phyloP scores from a whole-genome alignment of 371 early-diverging fungal genomes.

The Coelomomyces lativittatus region DNA sequence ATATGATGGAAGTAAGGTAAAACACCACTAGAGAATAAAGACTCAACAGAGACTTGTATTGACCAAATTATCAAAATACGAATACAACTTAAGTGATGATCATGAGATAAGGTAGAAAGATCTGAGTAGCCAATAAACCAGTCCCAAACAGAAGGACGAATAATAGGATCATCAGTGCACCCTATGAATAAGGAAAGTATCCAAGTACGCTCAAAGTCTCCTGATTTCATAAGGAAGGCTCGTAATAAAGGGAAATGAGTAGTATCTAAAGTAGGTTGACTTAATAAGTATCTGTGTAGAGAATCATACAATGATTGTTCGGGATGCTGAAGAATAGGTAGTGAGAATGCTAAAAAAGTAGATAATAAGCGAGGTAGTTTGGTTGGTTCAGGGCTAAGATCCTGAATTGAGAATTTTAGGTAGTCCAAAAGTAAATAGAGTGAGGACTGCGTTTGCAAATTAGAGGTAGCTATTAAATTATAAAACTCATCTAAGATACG shows the following conservation, averaged over 20 bases:
- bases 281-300: conserved; percentile 51
- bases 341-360: conserved; percentile 45
- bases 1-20: not conserved
- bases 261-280: conserved; percentile 49
- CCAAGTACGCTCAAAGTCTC: not conserved
- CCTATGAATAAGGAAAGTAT: too few relatives aligned
- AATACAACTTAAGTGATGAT: not conserved
- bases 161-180: too few relatives aligned
- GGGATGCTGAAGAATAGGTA: conserved; percentile 45
- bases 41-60: not conserved
- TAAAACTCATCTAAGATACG: conserved; percentile 50
- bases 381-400: conserved; percentile 14
- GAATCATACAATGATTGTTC: conserved; percentile 55
- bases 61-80: not conserved
- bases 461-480: conserved; percentile 20
- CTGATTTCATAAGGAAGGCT: not conserved
- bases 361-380: conserved; percentile 47
- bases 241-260: conserved; percentile 13
- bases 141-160: not conserved
- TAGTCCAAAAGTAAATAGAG: conserved; percentile 41
- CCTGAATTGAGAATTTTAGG: conserved; percentile 46
- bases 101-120: not conserved
- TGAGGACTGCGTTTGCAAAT: conserved; percentile 45
- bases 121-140: not conserved
- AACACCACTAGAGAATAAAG: not conserved